Conservation (phyloP, 352 stramenopile genomes). For the Phytophthora tentaculata region DNA sequence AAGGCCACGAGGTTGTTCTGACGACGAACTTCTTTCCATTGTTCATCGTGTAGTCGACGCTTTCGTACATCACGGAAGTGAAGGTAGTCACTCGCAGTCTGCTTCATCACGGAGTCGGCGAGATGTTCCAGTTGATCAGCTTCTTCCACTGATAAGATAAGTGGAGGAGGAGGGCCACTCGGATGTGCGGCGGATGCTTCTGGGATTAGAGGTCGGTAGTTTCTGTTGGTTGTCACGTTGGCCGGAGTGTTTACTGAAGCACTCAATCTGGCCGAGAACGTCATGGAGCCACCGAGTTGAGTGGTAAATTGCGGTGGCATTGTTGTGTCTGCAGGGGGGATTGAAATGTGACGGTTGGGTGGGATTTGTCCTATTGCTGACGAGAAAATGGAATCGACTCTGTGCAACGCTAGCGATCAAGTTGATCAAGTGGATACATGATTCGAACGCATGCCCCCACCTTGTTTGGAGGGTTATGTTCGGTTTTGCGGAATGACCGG, state of each 20-base stretch:
- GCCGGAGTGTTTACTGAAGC: slow-evolving; percentile 13
- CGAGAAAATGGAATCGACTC: not conserved
- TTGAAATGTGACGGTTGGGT: not conserved
- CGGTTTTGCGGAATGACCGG: not conserved
- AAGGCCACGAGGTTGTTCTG: slow-evolving; percentile 48
- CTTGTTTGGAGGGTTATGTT: not conserved
- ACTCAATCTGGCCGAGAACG: slow-evolving; percentile 35
- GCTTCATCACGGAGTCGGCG: slow-evolving; percentile 36
- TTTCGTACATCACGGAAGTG: slow-evolving; percentile 42
- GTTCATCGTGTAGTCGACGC: slow-evolving; percentile 36
- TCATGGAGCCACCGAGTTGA: slow-evolving; percentile 33
- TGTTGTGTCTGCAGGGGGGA: not conserved
- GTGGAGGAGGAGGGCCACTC: slow-evolving; percentile 13
- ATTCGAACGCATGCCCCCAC: not conserved
- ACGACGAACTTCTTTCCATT: slow-evolving; percentile 49
- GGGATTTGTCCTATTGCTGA: not conserved
- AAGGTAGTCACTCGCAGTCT: slow-evolving; percentile 39
- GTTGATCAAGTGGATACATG: not conserved
- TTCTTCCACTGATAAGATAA: slow-evolving; percentile 37
- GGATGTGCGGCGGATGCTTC: not conserved
- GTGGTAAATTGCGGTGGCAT: slow-evolving; percentile 33
- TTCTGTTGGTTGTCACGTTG: slow-evolving; percentile 25
- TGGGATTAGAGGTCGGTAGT: slow-evolving; percentile 14
- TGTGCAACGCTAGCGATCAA: not conserved
- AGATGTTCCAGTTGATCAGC: slow-evolving; percentile 31